phyloP scores from a whole-genome alignment of 2,329 filamentous ascomycete genomes.

The Botrytis squamosa region DNA sequence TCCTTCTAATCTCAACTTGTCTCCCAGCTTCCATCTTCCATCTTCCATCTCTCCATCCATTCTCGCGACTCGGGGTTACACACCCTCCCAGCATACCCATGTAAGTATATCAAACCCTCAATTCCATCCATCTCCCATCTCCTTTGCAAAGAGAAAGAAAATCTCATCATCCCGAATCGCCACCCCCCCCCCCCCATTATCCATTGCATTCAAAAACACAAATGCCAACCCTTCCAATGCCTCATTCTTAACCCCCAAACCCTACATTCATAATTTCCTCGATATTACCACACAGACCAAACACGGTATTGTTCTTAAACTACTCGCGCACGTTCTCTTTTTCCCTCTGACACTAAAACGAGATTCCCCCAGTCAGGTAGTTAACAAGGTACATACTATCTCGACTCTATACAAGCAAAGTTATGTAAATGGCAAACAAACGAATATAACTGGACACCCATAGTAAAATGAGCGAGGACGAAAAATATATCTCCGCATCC shows the following conservation, averaged over 20 bases:
- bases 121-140: not conserved
- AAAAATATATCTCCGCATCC: not conserved
- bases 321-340: not conserved
- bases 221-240: not conserved
- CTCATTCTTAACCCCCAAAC: not conserved
- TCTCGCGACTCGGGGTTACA: constrained; percentile 1
- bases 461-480: not conserved
- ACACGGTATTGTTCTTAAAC: not conserved
- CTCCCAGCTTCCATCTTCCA: not conserved
- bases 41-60: not conserved
- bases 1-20: not conserved
- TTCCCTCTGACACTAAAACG: not conserved
- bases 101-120: not conserved
- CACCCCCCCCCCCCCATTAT: not conserved
- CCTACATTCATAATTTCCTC: constrained; percentile 13
- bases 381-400: not conserved
- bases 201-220: not conserved
- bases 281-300: constrained; percentile 4
- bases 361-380: not conserved
- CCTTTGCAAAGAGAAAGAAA: not conserved
- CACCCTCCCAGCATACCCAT: not conserved
- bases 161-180: not conserved
- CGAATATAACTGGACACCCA: not conserved
- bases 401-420: not conserved
- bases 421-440: not conserved